phyloP scores from a whole-genome alignment of 2,329 filamentous ascomycete genomes.

The Proliferodiscus dingleyae region DNA sequence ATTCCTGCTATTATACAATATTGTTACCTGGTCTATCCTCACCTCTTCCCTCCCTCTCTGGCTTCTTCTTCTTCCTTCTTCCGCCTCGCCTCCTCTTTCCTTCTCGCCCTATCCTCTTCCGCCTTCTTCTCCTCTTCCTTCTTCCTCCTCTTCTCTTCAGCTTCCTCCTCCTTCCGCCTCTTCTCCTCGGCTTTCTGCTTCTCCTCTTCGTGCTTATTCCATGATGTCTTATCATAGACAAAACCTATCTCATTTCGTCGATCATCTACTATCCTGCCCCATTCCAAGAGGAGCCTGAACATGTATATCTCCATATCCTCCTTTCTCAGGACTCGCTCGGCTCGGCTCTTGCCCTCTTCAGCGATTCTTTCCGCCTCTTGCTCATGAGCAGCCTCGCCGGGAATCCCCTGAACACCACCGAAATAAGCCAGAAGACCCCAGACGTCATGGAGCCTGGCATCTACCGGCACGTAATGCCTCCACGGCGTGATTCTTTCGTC shows the following conservation, averaged over 20 bases:
- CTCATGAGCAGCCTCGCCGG: constrained; percentile 3
- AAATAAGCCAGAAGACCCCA: constrained; percentile 29
- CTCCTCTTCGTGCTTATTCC: too few relatives aligned
- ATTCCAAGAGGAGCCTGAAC: constrained; percentile 48
- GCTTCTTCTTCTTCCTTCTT: too few relatives aligned
- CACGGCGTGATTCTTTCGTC: constrained; percentile 56
- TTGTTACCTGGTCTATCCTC: too few relatives aligned
- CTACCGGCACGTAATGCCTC: constrained; percentile 60
- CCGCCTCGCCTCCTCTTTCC: too few relatives aligned
- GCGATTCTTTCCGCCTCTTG: constrained; percentile 47
- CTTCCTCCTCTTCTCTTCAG: too few relatives aligned
- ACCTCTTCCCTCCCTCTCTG: too few relatives aligned
- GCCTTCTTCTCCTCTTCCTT: too few relatives aligned
- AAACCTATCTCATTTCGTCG: constrained; percentile 35
- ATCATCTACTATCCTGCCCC: constrained; percentile 39
- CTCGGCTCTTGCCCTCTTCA: constrained; percentile 49
- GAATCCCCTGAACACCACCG: constrained; percentile 14
- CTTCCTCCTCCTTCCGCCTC: too few relatives aligned
- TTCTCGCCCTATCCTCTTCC: too few relatives aligned
- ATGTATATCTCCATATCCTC: constrained; percentile 58
- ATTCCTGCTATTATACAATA: too few relatives aligned
- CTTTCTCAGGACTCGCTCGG: constrained; percentile 46
- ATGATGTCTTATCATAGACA: not conserved
- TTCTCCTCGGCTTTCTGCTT: too few relatives aligned
- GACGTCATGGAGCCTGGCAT: constrained; percentile 35